A percentile compares a stretch with the other conserved stretches of the same genome.
Conservation (phyloP, 495 filamentous ascomycete species). For the Penicillium taxi region DNA sequence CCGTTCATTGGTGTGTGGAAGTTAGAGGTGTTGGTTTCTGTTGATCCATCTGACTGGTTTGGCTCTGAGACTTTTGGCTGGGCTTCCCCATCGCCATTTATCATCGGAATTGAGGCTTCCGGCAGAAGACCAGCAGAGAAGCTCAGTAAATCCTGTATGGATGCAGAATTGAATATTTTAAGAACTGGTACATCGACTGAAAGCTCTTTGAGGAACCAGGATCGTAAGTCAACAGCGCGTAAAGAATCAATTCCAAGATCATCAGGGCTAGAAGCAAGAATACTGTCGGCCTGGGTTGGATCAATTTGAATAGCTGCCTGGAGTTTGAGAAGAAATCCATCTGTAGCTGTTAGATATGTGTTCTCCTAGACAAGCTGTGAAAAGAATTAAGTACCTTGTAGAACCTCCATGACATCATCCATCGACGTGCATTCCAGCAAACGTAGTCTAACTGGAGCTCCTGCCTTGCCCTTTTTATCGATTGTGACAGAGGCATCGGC, state of each 20-base stretch:
- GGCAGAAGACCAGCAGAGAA: conserved; percentile 7
- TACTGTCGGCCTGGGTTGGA: conserved; percentile 1
- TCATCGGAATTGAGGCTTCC: conserved; percentile 7
- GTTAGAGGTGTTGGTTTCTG: background rate
- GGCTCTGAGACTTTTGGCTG: background rate
- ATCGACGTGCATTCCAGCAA: conserved; percentile 13
- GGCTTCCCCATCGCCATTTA: background rate
- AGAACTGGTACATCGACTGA: conserved; percentile 37
- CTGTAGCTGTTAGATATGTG: background rate
- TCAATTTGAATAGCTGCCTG: conserved; percentile 9
- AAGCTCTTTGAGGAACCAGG: conserved; percentile 44
- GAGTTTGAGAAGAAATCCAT: conserved; percentile 6
- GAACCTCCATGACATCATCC: conserved; percentile 7
- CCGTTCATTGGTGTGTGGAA: too few species aligned
- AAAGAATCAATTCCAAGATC: conserved; percentile 47
- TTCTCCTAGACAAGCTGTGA: too few species aligned
- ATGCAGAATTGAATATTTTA: conserved; percentile 34
- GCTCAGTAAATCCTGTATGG: conserved; percentile 12
- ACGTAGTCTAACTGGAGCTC: conserved; percentile 17
- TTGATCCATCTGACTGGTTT: background rate
- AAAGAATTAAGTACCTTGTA: conserved; percentile 6
- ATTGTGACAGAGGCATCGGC: conserved; percentile 7
- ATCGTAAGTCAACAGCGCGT: conserved; percentile 50
- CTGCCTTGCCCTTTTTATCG: conserved; percentile 13
- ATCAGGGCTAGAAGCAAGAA: conserved; percentile 24